Conservation (phyloP, 2,329 filamentous ascomycete species). For the Fusarium foetens region DNA sequence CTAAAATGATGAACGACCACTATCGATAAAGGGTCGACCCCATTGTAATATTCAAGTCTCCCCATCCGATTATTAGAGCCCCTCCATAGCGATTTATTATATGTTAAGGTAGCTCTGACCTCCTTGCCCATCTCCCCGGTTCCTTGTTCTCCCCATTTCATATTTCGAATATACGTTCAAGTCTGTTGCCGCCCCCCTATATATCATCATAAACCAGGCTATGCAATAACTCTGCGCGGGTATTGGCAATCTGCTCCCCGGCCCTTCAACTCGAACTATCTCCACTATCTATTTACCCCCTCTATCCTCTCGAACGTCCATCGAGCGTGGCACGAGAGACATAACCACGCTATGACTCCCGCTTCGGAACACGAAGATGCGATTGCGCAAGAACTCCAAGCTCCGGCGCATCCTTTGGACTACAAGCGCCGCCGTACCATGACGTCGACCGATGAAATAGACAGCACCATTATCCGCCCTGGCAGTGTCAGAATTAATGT, state of each 20-base stretch:
- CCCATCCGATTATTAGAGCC: slow-evolving; percentile 37
- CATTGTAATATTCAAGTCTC: slow-evolving; percentile 27
- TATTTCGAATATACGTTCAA: not conserved
- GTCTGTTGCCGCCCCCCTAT: not conserved
- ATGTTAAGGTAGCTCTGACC: not conserved
- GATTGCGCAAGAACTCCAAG: slow-evolving; percentile 22
- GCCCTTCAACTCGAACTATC: slow-evolving; percentile 27
- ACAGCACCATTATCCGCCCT: slow-evolving; percentile 69
- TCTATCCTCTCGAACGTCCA: slow-evolving; percentile 4
- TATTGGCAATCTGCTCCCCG: slow-evolving; percentile 2
- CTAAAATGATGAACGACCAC: slow-evolving; percentile 17
- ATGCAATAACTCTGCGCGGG: slow-evolving; percentile 5
- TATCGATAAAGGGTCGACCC: slow-evolving; percentile 40
- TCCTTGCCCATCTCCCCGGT: not conserved
- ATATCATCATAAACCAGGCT: not conserved
- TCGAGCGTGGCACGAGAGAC: slow-evolving; percentile 7
- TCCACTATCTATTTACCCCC: slow-evolving; percentile 24
- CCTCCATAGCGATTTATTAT: slow-evolving; percentile 28
- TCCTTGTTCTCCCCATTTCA: not conserved
- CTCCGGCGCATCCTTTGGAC: slow-evolving; percentile 17
- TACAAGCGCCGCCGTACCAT: slow-evolving; percentile 46
- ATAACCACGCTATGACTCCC: slow-evolving; percentile 36
- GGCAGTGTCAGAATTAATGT: slow-evolving; percentile 93
- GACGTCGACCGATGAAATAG: slow-evolving; percentile 67
- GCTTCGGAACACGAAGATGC: slow-evolving; percentile 41